Conservation (phyloP, 2,329 filamentous ascomycete species). For the Fusarium liriodendri region DNA sequence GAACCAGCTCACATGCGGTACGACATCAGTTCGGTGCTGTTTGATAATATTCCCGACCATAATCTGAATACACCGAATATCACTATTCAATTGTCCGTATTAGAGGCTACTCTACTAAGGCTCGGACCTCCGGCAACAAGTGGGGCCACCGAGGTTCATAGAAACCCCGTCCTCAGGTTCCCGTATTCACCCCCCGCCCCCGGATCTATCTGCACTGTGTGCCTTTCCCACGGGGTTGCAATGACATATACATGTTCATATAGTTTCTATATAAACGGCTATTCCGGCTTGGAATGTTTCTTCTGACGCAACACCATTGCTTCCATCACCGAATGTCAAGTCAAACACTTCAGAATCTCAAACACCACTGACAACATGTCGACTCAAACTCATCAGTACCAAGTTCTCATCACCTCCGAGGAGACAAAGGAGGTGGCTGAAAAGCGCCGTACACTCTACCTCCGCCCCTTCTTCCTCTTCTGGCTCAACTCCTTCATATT, state of each 20-base stretch:
- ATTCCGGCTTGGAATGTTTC: not conserved
- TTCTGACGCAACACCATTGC: not conserved
- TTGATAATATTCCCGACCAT: not conserved
- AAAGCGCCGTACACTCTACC: slow-evolving; percentile 17
- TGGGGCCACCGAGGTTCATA: not conserved
- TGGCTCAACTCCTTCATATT: slow-evolving; percentile 23
- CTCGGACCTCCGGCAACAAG: not conserved
- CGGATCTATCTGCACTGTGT: not conserved
- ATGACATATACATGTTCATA: no score
- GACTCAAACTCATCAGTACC: not conserved
- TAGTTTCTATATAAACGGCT: not conserved
- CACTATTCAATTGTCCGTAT: not conserved
- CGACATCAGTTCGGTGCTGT: not conserved
- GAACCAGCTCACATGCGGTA: not conserved
- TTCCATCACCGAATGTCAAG: not conserved
- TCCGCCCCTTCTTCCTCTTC: slow-evolving; percentile 20
- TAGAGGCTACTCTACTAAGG: not conserved
- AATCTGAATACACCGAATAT: not conserved
- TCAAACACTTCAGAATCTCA: not conserved
- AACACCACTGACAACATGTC: not conserved
- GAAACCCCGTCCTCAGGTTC: not conserved
- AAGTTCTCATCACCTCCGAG: not conserved
- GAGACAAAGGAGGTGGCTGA: slow-evolving; percentile 2
- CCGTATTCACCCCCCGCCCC: not conserved
- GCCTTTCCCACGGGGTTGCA: not conserved